These are phyloP conservation scores for Clathrospora elynae DNA, from an alignment of 2,329 filamentous ascomycete species.

Conservation along the genomic window DNA sequence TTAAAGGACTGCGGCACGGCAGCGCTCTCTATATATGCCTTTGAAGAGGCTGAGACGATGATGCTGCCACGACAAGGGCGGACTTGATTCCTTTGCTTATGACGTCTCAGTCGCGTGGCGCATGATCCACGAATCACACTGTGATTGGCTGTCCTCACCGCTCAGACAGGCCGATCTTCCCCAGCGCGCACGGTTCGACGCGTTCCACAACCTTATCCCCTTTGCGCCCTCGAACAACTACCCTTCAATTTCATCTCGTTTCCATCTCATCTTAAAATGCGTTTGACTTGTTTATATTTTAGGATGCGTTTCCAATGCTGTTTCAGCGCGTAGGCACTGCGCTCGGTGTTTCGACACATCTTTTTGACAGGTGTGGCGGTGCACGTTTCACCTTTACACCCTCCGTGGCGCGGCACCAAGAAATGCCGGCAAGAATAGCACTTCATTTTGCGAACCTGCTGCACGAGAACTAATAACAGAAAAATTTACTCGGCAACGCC, in stretches of 20 bases:
- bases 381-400: slow-evolving; percentile 14
- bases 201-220: slow-evolving; percentile 11
- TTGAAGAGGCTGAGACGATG: slow-evolving; percentile 17
- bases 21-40: slow-evolving; percentile 16
- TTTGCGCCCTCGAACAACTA: slow-evolving; percentile 9
- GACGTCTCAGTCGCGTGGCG: slow-evolving; percentile 22
- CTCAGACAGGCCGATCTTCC: background rate
- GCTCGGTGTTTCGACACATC: slow-evolving; percentile 7
- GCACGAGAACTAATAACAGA: too few species aligned
- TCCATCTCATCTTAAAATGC: slow-evolving; percentile 8
- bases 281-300: slow-evolving; percentile 5
- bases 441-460: too few species aligned
- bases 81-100: slow-evolving; percentile 11
- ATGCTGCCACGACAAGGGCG: slow-evolving; percentile 24
- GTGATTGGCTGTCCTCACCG: slow-evolving; percentile 19
- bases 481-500: too few species aligned
- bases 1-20: slow-evolving; percentile 2
- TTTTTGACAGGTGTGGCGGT: slow-evolving; percentile 24
- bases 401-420: slow-evolving; percentile 21
- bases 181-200: slow-evolving; percentile 16
- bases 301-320: slow-evolving; percentile 3
- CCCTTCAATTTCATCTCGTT: slow-evolving; percentile 1
- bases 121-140: slow-evolving; percentile 11
- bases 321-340: slow-evolving; percentile 4
- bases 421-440: slow-evolving; percentile 21